Evolutionary conservation across 768 basidiomycete species (phyloP).

Genomic region (Macrocybe gigantea): DNA sequence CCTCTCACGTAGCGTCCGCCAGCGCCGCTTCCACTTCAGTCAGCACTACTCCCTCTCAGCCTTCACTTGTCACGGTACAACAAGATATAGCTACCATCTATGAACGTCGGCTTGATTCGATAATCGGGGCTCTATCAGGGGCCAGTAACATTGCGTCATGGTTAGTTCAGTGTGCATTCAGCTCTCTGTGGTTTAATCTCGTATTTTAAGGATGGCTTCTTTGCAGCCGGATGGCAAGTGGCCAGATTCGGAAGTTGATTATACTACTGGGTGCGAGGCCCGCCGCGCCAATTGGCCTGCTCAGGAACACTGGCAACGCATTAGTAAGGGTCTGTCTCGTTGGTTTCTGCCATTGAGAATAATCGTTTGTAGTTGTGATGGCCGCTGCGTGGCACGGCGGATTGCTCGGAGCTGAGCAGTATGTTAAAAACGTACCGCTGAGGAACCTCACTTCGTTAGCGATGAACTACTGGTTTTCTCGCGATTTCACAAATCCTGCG

Average conservation of each 20-base stretch:
- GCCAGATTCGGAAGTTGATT: conserved; percentile 52
- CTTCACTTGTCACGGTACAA: too few relatives aligned
- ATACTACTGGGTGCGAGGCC: conserved; percentile 56
- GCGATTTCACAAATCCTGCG: conserved; percentile 39
- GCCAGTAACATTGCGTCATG: conserved; percentile 8
- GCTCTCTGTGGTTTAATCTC: too few relatives aligned
- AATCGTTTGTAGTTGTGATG: conserved; percentile 35
- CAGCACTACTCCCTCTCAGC: too few relatives aligned
- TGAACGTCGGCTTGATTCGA: not conserved
- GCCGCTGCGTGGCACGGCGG: conserved; percentile 55
- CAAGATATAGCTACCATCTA: not conserved
- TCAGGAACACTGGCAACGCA: conserved; percentile 49
- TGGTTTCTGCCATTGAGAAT: not conserved
- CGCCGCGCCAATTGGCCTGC: conserved; percentile 69
- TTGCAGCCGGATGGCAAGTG: conserved; percentile 47
- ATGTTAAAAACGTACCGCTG: conserved; percentile 25
- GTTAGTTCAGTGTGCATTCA: not conserved
- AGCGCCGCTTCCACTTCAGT: too few relatives aligned
- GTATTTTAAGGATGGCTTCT: conserved; percentile 34
- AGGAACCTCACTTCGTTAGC: conserved; percentile 28
- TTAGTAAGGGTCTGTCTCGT: conserved; percentile 28
- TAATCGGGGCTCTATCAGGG: not conserved
- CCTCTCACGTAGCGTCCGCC: too few relatives aligned
- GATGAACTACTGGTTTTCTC: conserved; percentile 47
- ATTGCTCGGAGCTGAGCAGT: conserved; percentile 29